Evolutionary conservation across 345 rosid species (phyloP).

Genomic region (Eucalyptus microcorys): DNA sequence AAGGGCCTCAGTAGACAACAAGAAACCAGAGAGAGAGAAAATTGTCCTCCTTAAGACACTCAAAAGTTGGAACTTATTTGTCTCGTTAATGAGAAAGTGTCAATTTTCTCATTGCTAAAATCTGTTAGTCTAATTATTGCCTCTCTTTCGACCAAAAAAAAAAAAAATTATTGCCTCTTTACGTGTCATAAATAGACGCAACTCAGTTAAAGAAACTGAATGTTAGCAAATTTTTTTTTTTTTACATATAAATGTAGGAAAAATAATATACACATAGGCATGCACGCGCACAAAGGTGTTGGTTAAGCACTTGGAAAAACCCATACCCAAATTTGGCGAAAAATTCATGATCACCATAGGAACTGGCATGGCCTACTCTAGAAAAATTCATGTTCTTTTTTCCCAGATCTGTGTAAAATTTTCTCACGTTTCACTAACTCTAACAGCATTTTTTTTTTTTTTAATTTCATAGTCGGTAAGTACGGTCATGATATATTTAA

Average conservation of each 20-base stretch:
- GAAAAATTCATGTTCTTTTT: background rate
- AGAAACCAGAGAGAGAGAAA: background rate
- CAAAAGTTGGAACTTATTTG: background rate
- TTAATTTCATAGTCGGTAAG: background rate
- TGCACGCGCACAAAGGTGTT: background rate
- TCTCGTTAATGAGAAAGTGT: background rate
- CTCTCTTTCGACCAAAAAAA: too few species aligned
- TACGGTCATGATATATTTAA: background rate
- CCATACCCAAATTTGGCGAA: background rate
- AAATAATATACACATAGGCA: background rate
- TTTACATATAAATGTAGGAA: background rate
- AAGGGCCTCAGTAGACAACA: background rate
- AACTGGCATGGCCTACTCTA: background rate
- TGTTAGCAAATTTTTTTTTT: background rate
- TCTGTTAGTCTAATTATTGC: background rate
- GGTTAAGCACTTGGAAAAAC: background rate
- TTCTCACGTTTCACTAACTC: background rate
- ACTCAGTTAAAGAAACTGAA: background rate
- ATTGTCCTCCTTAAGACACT: background rate
- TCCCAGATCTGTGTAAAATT: background rate
- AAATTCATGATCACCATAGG: background rate
- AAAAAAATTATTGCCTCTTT: background rate
- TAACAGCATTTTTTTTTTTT: background rate
- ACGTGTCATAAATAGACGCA: background rate
- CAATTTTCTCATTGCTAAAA: background rate